Conservation (phyloP, 331 rosid genomes). For the Malus hybrid region DNA sequence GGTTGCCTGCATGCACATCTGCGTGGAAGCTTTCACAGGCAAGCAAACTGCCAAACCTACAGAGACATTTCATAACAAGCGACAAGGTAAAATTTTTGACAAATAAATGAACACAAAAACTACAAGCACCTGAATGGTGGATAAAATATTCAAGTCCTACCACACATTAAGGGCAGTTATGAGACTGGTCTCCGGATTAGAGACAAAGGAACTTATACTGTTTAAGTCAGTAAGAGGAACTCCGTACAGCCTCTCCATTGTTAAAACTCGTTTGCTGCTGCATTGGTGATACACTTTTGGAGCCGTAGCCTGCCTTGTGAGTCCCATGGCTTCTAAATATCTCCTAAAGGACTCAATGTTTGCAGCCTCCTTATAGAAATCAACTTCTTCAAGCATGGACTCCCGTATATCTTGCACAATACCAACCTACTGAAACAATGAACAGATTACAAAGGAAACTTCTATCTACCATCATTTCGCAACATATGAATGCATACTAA, state of each 20-base stretch:
- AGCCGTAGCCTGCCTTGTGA: slow-evolving; percentile 88
- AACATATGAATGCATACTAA: neutral
- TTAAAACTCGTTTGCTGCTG: slow-evolving; percentile 65
- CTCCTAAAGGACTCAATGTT: slow-evolving; percentile 86
- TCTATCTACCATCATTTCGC: slow-evolving; percentile 9
- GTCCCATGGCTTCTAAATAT: slow-evolving; percentile 79
- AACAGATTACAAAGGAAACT: slow-evolving; percentile 24
- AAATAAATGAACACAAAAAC: neutral
- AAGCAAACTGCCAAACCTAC: slow-evolving; percentile 99
- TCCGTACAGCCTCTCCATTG: slow-evolving; percentile 92
- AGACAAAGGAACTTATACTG: slow-evolving; percentile 74
- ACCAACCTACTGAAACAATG: slow-evolving; percentile 64
- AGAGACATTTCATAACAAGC: slow-evolving; percentile 22
- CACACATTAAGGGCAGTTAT: slow-evolving; percentile 95
- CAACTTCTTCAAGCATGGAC: slow-evolving; percentile 98
- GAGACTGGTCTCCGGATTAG: slow-evolving; percentile 77
- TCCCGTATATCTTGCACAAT: slow-evolving; percentile 89
- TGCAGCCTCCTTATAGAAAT: slow-evolving; percentile 93
- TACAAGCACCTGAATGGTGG: neutral
- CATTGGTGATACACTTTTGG: slow-evolving; percentile 80
- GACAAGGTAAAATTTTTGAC: slow-evolving; percentile 1
- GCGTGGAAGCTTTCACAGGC: slow-evolving; percentile 97
- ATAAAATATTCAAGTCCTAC: slow-evolving; percentile 31
- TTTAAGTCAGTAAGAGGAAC: slow-evolving; percentile 94
- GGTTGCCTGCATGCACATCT: slow-evolving; percentile 96